Conservation (phyloP, 192 early-diverging fungal species). For the Umbelopsis sp. region DNA sequence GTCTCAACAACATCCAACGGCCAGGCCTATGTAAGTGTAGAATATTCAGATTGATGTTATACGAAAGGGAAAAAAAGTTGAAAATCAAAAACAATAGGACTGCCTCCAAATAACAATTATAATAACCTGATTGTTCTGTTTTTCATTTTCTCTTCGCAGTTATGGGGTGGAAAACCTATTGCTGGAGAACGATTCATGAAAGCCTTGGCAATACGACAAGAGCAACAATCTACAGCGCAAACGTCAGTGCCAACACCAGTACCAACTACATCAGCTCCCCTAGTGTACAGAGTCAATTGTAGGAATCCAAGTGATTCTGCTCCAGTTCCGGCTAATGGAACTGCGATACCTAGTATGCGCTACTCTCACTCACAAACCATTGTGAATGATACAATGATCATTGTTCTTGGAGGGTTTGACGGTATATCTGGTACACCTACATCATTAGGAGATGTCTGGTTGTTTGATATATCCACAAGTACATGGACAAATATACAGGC, state of each 20-base stretch:
- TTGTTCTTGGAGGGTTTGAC: constrained; percentile 35
- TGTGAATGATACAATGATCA: constrained; percentile 12
- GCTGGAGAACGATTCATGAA: background rate
- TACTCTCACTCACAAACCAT: constrained; percentile 35
- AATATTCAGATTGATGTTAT: too few relatives aligned
- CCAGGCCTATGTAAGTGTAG: constrained; percentile 34
- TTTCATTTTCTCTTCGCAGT: background rate
- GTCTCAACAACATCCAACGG: constrained; percentile 12
- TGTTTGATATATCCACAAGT: constrained; percentile 24
- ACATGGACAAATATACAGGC: constrained; percentile 26
- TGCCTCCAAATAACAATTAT: too few relatives aligned
- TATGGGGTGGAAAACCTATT: constrained; percentile 34
- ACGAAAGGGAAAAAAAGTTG: too few relatives aligned
- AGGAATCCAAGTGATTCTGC: constrained; percentile 20
- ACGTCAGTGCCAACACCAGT: background rate
- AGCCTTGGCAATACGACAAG: background rate
- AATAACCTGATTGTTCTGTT: too few relatives aligned
- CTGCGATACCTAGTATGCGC: constrained; percentile 2
- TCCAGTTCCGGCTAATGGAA: background rate
- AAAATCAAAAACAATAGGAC: too few relatives aligned
- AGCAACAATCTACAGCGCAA: background rate
- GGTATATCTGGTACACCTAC: constrained; percentile 24
- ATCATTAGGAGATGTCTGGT: constrained; percentile 30
- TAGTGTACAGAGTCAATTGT: constrained; percentile 27
- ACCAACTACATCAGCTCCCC: background rate